Evolutionary conservation across 2,329 filamentous ascomycete genomes (phyloP).

Genomic region (Amesomyces nigricolor): DNA sequence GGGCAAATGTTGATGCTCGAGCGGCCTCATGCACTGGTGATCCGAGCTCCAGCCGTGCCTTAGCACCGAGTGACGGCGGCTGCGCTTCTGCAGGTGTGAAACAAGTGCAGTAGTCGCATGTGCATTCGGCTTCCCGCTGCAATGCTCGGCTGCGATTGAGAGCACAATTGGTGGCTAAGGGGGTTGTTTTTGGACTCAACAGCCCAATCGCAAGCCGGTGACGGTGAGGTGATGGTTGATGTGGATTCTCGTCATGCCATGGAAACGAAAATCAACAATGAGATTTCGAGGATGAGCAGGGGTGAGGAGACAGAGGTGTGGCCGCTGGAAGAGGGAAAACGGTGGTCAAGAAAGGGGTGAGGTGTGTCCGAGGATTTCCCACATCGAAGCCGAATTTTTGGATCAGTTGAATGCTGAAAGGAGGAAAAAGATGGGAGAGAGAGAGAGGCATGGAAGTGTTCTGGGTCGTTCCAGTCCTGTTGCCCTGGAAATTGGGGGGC

Average conservation of each 20-base stretch:
- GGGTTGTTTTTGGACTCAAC: background rate
- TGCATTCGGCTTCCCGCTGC: slow-evolving; percentile 4
- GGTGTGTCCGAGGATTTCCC: background rate
- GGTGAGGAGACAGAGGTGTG: too few species aligned
- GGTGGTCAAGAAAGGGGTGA: background rate
- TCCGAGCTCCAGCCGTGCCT: background rate
- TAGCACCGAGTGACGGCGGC: background rate
- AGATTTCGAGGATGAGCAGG: background rate
- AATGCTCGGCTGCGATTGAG: slow-evolving; percentile 18
- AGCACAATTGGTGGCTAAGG: slow-evolving; percentile 1
- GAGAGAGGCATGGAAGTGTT: slow-evolving; percentile 1
- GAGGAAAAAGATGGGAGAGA: slow-evolving; percentile 1
- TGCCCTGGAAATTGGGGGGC: slow-evolving; percentile 27
- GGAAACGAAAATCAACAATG: background rate
- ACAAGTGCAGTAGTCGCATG: background rate
- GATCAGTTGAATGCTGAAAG: background rate
- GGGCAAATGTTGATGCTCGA: slow-evolving; percentile 14
- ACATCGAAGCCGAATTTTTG: background rate
- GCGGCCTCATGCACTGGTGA: slow-evolving; percentile 21
- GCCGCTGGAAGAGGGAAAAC: background rate
- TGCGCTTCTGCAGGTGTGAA: slow-evolving; percentile 11
- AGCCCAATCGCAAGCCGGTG: background rate
- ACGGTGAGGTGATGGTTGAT: background rate
- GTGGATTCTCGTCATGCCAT: slow-evolving; percentile 2
- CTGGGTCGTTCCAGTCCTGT: slow-evolving; percentile 8